A percentile compares a stretch with the other conserved stretches of the same genome.
Evolutionary conservation across 257 asterid genomes (phyloP).

Genomic region (Penstemon newberryi): DNA sequence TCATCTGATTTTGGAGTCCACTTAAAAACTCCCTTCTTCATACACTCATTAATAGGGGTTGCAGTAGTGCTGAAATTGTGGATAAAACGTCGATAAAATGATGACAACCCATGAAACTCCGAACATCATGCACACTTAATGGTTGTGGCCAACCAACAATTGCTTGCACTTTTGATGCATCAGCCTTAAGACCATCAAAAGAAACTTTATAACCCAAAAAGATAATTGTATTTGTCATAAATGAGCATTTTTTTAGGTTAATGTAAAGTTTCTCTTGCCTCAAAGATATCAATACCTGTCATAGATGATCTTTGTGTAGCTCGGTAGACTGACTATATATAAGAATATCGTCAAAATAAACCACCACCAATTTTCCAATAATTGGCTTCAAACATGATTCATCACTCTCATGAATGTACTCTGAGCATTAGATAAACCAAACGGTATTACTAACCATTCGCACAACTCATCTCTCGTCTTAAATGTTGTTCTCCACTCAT

Average conservation of each 20-base stretch:
- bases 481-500: background rate
- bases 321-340: background rate
- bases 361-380: slow-evolving; percentile 8
- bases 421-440: slow-evolving; percentile 21
- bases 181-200: background rate
- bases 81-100: slow-evolving; percentile 1
- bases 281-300: background rate
- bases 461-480: slow-evolving; percentile 1
- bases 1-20: too few relatives aligned
- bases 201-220: background rate
- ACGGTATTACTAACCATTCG: slow-evolving; percentile 16
- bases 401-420: slow-evolving; percentile 12
- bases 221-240: background rate
- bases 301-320: background rate
- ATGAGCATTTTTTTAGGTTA: background rate
- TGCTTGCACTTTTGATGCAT: background rate
- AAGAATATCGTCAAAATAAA: background rate
- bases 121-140: background rate
- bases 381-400: slow-evolving; percentile 12
- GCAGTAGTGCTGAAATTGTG: background rate
- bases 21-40: background rate
- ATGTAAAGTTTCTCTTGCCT: background rate
- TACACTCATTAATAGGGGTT: background rate
- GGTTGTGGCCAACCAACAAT: background rate
- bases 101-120: slow-evolving; percentile 8